Evolutionary conservation across 192 early-diverging fungal genomes (phyloP).

Genomic region (Linnemannia hyalina): DNA sequence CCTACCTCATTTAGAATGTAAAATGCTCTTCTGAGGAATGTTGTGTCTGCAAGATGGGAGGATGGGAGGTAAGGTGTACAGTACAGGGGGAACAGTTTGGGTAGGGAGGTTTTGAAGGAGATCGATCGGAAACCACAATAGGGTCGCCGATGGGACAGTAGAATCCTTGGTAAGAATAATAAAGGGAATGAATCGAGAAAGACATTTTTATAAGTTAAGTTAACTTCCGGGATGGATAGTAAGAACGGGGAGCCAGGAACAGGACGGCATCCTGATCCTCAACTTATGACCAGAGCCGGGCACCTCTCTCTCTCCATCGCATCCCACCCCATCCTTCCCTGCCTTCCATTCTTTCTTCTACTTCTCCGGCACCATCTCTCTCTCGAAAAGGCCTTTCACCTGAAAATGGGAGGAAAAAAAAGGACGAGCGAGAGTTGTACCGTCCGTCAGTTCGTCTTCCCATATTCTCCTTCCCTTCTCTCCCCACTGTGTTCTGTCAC

Average conservation of each 20-base stretch:
- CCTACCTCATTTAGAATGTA: background rate
- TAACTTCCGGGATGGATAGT: background rate
- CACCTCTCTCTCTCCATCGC: background rate
- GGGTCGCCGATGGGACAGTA: background rate
- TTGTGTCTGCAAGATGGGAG: background rate
- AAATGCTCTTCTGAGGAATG: background rate
- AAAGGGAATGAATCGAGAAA: background rate
- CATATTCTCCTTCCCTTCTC: background rate
- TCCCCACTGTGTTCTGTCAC: background rate
- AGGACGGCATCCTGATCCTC: background rate
- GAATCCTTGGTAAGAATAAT: background rate
- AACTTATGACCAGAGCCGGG: background rate
- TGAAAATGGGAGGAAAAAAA: background rate
- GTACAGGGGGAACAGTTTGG: background rate
- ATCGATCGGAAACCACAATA: slow-evolving; percentile 10
- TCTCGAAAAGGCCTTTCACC: background rate
- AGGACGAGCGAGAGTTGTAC: background rate
- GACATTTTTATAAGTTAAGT: background rate
- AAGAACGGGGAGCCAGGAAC: background rate
- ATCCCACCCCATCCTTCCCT: background rate
- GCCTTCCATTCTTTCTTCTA: background rate
- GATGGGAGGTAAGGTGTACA: background rate
- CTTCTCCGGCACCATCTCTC: background rate
- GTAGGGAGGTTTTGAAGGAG: background rate
- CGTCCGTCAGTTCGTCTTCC: background rate